These are phyloP conservation scores for Erysimum cheiranthoides DNA, from an alignment of 345 rosid species.

Conservation along the genomic window DNA sequence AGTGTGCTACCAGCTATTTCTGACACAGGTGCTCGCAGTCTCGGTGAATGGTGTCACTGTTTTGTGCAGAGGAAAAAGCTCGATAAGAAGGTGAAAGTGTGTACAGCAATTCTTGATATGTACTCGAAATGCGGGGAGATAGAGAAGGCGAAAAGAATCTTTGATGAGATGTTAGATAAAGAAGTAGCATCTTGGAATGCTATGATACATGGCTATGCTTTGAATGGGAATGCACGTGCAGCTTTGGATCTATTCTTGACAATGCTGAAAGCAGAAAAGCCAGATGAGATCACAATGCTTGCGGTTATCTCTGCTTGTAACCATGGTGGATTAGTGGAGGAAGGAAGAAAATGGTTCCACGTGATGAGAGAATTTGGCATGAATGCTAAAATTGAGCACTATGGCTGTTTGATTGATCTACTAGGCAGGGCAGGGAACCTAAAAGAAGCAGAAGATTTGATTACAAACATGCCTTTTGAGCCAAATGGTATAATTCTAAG, in stretches of 20 bases:
- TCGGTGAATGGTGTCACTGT: conserved; percentile 69
- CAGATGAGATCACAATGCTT: conserved; percentile 69
- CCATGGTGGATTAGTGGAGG: conserved; percentile 76
- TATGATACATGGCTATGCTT: conserved; percentile 69
- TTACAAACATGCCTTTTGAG: conserved; percentile 64
- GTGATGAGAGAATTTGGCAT: conserved; percentile 60
- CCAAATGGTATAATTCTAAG: conserved; percentile 70
- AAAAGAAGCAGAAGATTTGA: conserved; percentile 72
- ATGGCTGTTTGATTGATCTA: conserved; percentile 77
- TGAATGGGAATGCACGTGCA: conserved; percentile 67
- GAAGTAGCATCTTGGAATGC: conserved; percentile 79
- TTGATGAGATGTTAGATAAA: conserved; percentile 53
- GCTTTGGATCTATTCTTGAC: conserved; percentile 58
- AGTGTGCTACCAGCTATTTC: conserved; percentile 81
- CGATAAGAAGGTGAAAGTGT: conserved; percentile 55
- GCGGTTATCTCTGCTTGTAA: conserved; percentile 78
- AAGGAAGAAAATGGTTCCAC: conserved; percentile 73
- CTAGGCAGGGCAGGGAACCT: conserved; percentile 70
- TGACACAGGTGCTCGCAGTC: conserved; percentile 68
- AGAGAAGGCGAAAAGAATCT: conserved; percentile 54
- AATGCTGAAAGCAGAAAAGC: conserved; percentile 62
- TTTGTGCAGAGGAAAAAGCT: conserved; percentile 60
- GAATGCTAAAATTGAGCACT: conserved; percentile 65
- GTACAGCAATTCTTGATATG: conserved; percentile 82
- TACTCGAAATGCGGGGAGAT: conserved; percentile 82